Evolutionary conservation across 345 rosid species (phyloP).

Genomic region (Hirschfeldia incana): DNA sequence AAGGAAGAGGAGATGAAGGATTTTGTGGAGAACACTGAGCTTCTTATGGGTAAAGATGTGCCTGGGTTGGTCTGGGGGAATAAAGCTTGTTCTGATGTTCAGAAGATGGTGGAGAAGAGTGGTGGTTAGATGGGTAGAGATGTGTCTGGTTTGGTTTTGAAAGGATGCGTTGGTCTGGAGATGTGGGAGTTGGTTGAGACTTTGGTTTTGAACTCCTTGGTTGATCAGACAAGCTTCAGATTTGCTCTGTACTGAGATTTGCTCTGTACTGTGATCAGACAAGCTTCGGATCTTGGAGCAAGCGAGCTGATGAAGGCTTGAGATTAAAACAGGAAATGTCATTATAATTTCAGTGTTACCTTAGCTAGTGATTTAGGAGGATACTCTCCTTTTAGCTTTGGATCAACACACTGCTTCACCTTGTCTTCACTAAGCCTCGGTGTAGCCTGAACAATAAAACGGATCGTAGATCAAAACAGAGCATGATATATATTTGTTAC

Average conservation of each 20-base stretch:
- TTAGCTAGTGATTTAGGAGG: conserved; percentile 89
- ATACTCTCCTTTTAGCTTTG: conserved; percentile 56
- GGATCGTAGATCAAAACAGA: background rate
- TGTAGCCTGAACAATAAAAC: conserved; percentile 64
- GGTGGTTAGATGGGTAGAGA: too few species aligned
- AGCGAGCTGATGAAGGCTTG: conserved; percentile 40
- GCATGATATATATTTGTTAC: conserved; percentile 37
- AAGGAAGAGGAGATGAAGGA: too few species aligned
- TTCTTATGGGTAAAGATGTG: too few species aligned
- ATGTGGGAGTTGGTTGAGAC: conserved; percentile 50
- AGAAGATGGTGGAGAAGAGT: too few species aligned
- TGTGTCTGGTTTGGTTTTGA: too few species aligned
- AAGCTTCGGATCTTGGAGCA: conserved; percentile 63
- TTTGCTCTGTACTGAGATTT: conserved; percentile 63
- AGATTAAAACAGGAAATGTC: background rate
- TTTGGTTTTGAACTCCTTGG: conserved; percentile 50
- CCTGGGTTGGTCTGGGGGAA: too few species aligned
- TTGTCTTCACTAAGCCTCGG: conserved; percentile 99
- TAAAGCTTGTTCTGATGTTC: too few species aligned
- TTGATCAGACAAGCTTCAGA: too few species aligned
- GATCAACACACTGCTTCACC: conserved; percentile 67
- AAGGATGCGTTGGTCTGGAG: conserved; percentile 45
- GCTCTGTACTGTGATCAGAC: conserved; percentile 58
- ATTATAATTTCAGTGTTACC: background rate
- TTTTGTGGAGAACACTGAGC: too few species aligned